Evolutionary conservation across 108 stramenopile genomes (phyloP), one percentile per base, ranked within the genome.

Genomic region (Cyclostephanos invisitatus): DNA sequence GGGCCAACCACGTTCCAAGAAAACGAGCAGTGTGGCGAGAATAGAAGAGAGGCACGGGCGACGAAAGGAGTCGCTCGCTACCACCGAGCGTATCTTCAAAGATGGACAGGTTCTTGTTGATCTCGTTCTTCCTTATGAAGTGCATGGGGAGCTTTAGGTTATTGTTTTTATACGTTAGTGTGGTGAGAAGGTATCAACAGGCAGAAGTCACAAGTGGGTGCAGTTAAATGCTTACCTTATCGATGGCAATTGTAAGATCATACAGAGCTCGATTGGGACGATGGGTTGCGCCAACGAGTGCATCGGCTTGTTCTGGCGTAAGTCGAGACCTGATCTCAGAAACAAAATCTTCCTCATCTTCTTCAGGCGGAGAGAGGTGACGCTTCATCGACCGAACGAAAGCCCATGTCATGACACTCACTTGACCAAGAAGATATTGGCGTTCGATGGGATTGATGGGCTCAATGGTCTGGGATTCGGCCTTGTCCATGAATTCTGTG

Each of bases 1-100:
- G 38, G 5, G 87, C 49, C 55, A 91, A 62, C 87, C 87, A 91
- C 35, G 78, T 42, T 15, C 70, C 37, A 29, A 91, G 79, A 79
- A 91, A 91, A 17, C 87, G 83, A 46, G 87, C 80, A 21, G 85
- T 84, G 54, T 89, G 88, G 27, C 85, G 81, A 46, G 82, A 74
- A 57, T 88, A 88, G 46, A 90, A 83, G 4, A 86, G 71, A n/a
- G 89, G 87, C 0, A 87, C 75, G 24, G 87, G 87, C 12, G 84
- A 85, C 15, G 85, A 75, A 37, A 87, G 68, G 9, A 86, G 49
- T 51, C 85, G 83, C 66, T 86, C 86, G 24, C 64, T 40, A 56
- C 57, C 72, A 37, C 85, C 87, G 18, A 89, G 71, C 63, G 82
- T 84, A 64, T 89, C 87, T 50, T 84, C 84, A 66, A 89, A 84